Evolutionary conservation across 1,139 yeast genomes (phyloP).

Genomic region (Nakaseomyces sp.): DNA sequence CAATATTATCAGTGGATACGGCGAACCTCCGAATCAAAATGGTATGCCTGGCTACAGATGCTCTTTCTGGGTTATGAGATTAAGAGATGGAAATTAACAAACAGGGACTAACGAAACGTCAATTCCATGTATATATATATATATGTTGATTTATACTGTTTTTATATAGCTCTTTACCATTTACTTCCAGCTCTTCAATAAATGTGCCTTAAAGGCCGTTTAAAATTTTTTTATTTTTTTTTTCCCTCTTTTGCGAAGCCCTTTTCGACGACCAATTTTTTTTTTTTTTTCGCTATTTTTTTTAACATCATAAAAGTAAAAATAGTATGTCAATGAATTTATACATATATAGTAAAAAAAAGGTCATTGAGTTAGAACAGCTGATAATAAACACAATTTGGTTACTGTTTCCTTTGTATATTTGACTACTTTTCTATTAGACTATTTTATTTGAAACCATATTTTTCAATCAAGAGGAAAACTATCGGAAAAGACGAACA

Average conservation of each 20-base stretch:
- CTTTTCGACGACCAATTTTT: neutral
- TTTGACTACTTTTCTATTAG: too few species aligned
- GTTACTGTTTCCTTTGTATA: too few species aligned
- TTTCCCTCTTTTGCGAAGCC: neutral
- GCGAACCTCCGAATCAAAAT: slow-evolving; percentile 8
- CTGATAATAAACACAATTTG: too few species aligned
- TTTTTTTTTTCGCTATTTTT: neutral
- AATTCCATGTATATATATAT: too few species aligned
- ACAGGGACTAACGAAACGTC: neutral
- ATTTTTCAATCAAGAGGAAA: too few species aligned
- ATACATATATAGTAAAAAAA: too few species aligned
- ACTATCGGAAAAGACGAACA: neutral
- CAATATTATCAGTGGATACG: slow-evolving; percentile 12
- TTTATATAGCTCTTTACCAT: neutral
- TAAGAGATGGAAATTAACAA: neutral
- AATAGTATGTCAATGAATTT: too few species aligned
- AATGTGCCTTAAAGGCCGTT: too few species aligned
- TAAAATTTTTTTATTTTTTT: neutral
- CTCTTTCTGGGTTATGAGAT: slow-evolving; percentile 14
- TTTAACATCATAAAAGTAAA: neutral
- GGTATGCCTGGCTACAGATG: slow-evolving; percentile 14
- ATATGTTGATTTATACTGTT: neutral
- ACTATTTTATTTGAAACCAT: too few species aligned
- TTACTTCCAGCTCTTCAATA: neutral
- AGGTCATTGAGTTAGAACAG: neutral